phyloP scores from a whole-genome alignment of 208 protist genomes.

The Acanthamoeba castellanii region DNA sequence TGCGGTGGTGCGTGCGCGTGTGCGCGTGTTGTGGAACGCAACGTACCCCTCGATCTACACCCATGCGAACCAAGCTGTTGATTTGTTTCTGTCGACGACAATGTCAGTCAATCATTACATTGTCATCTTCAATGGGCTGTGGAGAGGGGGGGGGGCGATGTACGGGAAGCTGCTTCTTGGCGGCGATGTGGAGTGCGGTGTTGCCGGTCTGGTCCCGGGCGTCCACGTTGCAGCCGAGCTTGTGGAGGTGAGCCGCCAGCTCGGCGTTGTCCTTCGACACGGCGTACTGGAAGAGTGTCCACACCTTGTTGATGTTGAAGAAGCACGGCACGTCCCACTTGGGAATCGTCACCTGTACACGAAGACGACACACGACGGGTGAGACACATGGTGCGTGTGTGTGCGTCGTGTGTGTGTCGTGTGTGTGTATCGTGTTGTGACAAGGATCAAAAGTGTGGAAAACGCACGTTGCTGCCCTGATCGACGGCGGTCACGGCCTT shows the following conservation, averaged over 20 bases:
- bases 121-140: not conserved
- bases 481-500: slow-evolving; percentile 23
- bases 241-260: slow-evolving; percentile 36
- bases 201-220: slow-evolving; percentile 68
- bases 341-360: slow-evolving; percentile 38
- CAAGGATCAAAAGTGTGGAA: not conserved
- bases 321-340: slow-evolving; percentile 69
- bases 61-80: slow-evolving; percentile 45
- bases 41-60: slow-evolving; percentile 64
- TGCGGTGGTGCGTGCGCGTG: not conserved
- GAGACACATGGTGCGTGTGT: not conserved
- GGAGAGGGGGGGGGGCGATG: not conserved
- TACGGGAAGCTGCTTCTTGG: slow-evolving; percentile 55
- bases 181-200: slow-evolving; percentile 68
- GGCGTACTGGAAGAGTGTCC: slow-evolving; percentile 71
- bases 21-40: not conserved
- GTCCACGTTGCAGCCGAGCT: slow-evolving; percentile 52
- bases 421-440: too few species aligned
- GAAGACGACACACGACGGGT: not conserved
- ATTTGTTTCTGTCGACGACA: slow-evolving; percentile 45
- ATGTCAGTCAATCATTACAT: not conserved
- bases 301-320: slow-evolving; percentile 66
- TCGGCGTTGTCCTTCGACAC: slow-evolving; percentile 69
- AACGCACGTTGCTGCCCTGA: not conserved
- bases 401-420: too few species aligned